phyloP scores from a whole-genome alignment of 2,329 filamentous ascomycete species.

The Xylaria sp. region DNA sequence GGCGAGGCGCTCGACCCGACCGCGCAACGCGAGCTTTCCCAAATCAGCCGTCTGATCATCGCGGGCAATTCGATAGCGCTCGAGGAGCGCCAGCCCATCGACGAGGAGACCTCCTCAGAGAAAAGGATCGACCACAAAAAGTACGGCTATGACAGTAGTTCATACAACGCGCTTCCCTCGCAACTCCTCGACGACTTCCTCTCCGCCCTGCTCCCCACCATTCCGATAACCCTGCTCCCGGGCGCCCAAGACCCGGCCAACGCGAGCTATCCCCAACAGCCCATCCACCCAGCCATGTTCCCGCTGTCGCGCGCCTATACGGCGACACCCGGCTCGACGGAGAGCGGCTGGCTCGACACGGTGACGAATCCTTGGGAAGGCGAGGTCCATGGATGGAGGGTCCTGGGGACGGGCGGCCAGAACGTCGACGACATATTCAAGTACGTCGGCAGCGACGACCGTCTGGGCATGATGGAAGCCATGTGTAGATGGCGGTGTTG shows the following conservation, averaged over 20 bases:
- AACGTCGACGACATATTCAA: slow-evolving; percentile 93
- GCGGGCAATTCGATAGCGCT: slow-evolving; percentile 82
- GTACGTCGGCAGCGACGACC: slow-evolving; percentile 79
- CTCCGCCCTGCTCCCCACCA: slow-evolving; percentile 76
- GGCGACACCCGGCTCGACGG: slow-evolving; percentile 49
- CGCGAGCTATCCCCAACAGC: slow-evolving; percentile 87
- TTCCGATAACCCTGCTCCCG: slow-evolving; percentile 88
- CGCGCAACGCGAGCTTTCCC: slow-evolving; percentile 64
- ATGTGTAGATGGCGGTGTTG: slow-evolving; percentile 91
- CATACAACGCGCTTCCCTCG: slow-evolving; percentile 87
- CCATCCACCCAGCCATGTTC: slow-evolving; percentile 92
- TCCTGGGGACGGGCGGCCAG: slow-evolving; percentile 88
- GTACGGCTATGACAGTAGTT: slow-evolving; percentile 89
- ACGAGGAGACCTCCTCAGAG: slow-evolving; percentile 49
- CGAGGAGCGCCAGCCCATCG: slow-evolving; percentile 41
- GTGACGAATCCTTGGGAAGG: slow-evolving; percentile 95
- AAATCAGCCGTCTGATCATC: slow-evolving; percentile 85
- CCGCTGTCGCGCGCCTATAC: slow-evolving; percentile 74
- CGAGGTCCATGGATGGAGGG: slow-evolving; percentile 86
- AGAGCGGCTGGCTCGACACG: slow-evolving; percentile 79
- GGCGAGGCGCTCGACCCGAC: slow-evolving; percentile 74
- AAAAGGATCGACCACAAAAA: slow-evolving; percentile 68
- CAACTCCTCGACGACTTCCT: slow-evolving; percentile 85
- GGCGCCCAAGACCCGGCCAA: slow-evolving; percentile 88
- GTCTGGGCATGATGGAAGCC: slow-evolving; percentile 89